Percentiles rank a stretch among this genome's conserved stretches.
These are phyloP conservation scores for Keithomyces neogunnii DNA, from an alignment of 2,329 filamentous ascomycete species.

Conservation along the genomic window DNA sequence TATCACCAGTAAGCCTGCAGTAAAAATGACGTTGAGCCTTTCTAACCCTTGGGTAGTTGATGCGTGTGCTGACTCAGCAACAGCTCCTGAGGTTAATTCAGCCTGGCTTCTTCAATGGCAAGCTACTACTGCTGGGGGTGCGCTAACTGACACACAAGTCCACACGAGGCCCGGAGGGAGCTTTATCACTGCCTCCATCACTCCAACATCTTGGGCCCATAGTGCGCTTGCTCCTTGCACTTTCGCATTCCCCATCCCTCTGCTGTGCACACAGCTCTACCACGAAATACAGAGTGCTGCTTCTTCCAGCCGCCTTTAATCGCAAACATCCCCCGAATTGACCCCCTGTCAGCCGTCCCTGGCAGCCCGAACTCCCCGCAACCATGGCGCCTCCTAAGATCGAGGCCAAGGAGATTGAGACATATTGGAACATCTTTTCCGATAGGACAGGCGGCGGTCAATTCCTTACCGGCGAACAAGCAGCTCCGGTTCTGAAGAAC, in stretches of 20 bases:
- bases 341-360: background rate
- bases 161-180: slow-evolving; percentile 16
- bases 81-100: too few species aligned
- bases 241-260: background rate
- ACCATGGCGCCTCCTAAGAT: slow-evolving; percentile 49
- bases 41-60: too few species aligned
- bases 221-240: background rate
- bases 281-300: background rate
- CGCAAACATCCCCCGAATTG: background rate
- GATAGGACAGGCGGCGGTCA: slow-evolving; percentile 51
- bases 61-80: too few species aligned
- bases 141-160: background rate
- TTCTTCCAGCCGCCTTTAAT: background rate
- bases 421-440: slow-evolving; percentile 58
- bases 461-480: slow-evolving; percentile 52
- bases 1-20: too few species aligned
- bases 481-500: slow-evolving; percentile 55
- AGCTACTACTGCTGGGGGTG: too few species aligned
- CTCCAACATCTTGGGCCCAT: background rate
- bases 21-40: too few species aligned
- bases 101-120: too few species aligned
- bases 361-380: slow-evolving; percentile 12
- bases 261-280: background rate
- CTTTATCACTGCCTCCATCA: slow-evolving; percentile 19
- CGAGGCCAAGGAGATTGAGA: slow-evolving; percentile 54